A percentile compares a stretch with the other conserved stretches of the same genome.
Evolutionary conservation across 805 yeast genomes (phyloP).

Genomic region (Metschnikowia gelsemii): DNA sequence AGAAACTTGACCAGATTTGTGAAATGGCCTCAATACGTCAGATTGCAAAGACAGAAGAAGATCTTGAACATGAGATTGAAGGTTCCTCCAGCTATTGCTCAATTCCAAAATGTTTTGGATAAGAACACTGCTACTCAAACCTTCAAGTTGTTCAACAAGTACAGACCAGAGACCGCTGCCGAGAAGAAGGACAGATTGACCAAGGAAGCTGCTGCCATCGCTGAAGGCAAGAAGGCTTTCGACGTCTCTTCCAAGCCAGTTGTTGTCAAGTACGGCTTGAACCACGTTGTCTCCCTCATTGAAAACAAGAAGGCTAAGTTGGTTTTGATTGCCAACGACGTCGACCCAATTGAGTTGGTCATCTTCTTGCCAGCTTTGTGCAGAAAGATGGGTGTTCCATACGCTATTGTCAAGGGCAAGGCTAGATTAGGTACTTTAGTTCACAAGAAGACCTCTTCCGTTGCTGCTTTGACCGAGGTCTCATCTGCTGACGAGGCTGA

Average conservation of each 20-base stretch:
- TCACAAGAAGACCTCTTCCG: constrained; percentile 54
- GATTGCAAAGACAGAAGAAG: constrained; percentile 99
- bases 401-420: constrained; percentile 97
- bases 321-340: constrained; percentile 97
- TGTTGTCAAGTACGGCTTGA: constrained; percentile 96
- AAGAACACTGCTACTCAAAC: constrained; percentile 98
- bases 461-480: constrained; percentile 53
- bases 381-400: constrained; percentile 99
- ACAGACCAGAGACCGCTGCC: constrained; percentile 96
- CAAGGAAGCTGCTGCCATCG: constrained; percentile 98
- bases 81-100: constrained; percentile 98
- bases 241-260: constrained; percentile 97
- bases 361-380: constrained; percentile 97
- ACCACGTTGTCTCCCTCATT: constrained; percentile 95
- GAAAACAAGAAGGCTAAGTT: constrained; percentile 99
- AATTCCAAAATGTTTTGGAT: constrained; percentile 94
- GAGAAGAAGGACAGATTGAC: constrained; percentile 99
- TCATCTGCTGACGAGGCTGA: constrained; percentile 92
- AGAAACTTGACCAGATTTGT: constrained; percentile 96
- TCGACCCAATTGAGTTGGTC: constrained; percentile 98
- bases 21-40: constrained; percentile 98
- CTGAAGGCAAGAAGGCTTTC: constrained; percentile 96
- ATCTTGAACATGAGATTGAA: constrained; percentile 91
- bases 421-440: constrained; percentile 97
- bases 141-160: constrained; percentile 96